A percentile compares a stretch with the other conserved stretches of the same genome.
These are phyloP conservation scores for Phytophthora nicotianae DNA, from an alignment of 352 stramenopile species.

Conservation along the genomic window DNA sequence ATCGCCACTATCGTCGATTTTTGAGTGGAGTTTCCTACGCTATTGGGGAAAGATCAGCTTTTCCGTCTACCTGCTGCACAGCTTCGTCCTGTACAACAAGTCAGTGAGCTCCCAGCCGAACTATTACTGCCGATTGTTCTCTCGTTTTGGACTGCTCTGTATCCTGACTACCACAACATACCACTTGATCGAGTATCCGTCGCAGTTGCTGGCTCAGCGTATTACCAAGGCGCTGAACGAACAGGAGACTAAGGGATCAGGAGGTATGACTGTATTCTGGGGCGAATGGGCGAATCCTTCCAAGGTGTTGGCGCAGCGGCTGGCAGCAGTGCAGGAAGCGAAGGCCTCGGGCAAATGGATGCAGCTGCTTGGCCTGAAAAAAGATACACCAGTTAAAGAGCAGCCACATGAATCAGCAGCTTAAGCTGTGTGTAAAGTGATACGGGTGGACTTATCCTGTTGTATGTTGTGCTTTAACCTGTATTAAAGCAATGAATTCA, in stretches of 20 bases:
- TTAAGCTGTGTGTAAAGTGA: slow-evolving; percentile 11
- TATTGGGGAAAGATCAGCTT: slow-evolving; percentile 54
- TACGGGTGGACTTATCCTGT: slow-evolving; percentile 9
- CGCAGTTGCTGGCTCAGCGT: slow-evolving; percentile 45
- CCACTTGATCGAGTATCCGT: slow-evolving; percentile 57
- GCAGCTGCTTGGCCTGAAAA: slow-evolving; percentile 19
- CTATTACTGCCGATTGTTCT: slow-evolving; percentile 46
- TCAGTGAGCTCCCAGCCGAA: slow-evolving; percentile 29
- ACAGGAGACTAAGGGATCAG: slow-evolving; percentile 31
- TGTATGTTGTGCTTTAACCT: slow-evolving; percentile 27
- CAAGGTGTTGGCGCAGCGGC: slow-evolving; percentile 25
- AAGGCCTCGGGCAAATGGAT: slow-evolving; percentile 28
- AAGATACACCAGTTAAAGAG: slow-evolving; percentile 9
- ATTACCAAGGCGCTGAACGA: slow-evolving; percentile 41
- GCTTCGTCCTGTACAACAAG: slow-evolving; percentile 39
- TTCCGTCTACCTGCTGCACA: slow-evolving; percentile 57
- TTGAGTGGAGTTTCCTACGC: slow-evolving; percentile 51
- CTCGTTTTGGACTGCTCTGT: slow-evolving; percentile 34
- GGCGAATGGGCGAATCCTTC: slow-evolving; percentile 28
- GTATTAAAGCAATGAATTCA: slow-evolving; percentile 26
- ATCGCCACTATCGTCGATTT: slow-evolving; percentile 35
- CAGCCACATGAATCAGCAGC: slow-evolving; percentile 21
- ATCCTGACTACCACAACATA: slow-evolving; percentile 42
- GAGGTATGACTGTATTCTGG: slow-evolving; percentile 28
- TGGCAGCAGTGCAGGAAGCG: slow-evolving; percentile 22